phyloP scores from a whole-genome alignment of 306 rosid species.

The Quercus wislizeni region DNA sequence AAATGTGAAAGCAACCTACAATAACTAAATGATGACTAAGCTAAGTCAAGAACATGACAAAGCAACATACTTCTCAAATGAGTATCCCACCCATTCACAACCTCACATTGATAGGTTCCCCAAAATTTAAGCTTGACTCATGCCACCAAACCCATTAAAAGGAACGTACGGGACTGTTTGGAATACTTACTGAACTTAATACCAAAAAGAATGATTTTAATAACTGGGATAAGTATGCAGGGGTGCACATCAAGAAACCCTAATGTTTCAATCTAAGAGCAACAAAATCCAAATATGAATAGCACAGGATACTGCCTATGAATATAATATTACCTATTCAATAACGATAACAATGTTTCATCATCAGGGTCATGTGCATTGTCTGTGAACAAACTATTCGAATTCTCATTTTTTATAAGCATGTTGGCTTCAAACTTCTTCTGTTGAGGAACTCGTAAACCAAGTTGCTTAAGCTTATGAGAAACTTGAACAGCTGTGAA shows the following conservation, averaged over 20 bases:
- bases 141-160: no score
- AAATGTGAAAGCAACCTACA: no score
- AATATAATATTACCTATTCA: slow-evolving; percentile 46
- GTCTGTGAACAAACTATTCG: slow-evolving; percentile 27
- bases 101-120: no score
- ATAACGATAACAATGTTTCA: slow-evolving; percentile 60
- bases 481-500: slow-evolving; percentile 72
- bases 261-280: neutral
- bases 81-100: no score
- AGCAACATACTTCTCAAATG: no score
- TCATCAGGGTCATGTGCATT: slow-evolving; percentile 55
- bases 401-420: slow-evolving; percentile 36
- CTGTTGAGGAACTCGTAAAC: slow-evolving; percentile 49
- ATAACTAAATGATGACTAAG: no score
- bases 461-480: slow-evolving; percentile 86
- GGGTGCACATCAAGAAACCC: neutral
- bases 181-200: no score
- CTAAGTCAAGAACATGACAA: no score
- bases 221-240: neutral
- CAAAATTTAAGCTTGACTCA: no score
- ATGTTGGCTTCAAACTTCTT: slow-evolving; percentile 41
- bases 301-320: neutral
- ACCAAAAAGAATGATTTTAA: neutral
- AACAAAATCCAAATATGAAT: neutral
- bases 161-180: no score